phyloP scores from a whole-genome alignment of 1,284 basidiomycete species.

The Cerioporus squamosus region DNA sequence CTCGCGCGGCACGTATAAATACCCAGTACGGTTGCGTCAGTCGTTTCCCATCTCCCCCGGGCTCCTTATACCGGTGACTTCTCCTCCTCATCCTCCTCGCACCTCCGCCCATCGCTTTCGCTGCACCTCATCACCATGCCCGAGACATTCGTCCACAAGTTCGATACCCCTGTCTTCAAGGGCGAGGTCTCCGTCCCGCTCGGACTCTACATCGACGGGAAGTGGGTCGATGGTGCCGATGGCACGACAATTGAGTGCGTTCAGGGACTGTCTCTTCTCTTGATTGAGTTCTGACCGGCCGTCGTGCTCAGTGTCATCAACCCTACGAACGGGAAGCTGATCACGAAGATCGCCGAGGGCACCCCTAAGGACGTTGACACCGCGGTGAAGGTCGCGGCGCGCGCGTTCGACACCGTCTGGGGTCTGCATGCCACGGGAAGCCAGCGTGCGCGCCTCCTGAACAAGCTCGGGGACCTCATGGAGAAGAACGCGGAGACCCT shows the following conservation, averaged over 20 bases:
- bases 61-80: neutral
- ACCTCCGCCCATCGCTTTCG: neutral
- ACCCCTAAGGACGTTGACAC: constrained; percentile 73
- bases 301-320: constrained; percentile 67
- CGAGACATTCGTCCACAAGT: constrained; percentile 55
- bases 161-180: constrained; percentile 70
- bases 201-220: constrained; percentile 83
- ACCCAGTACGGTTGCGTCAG: neutral
- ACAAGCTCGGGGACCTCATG: constrained; percentile 78
- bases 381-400: constrained; percentile 79
- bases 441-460: constrained; percentile 66
- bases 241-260: constrained; percentile 71
- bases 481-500: constrained; percentile 75
- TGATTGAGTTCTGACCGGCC: constrained; percentile 2
- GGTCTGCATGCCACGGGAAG: constrained; percentile 68
- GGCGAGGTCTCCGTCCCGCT: constrained; percentile 71
- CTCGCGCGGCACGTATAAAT: constrained; percentile 15
- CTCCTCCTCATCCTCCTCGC: neutral
- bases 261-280: neutral
- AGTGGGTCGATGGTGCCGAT: constrained; percentile 78
- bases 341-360: constrained; percentile 72
- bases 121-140: constrained; percentile 35
- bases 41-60: neutral
- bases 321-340: constrained; percentile 78
- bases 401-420: constrained; percentile 79